Evolutionary conservation across 495 filamentous ascomycete species (phyloP), one percentile per base, ranked within the genome.

Genomic region (Penicillium manginii): DNA sequence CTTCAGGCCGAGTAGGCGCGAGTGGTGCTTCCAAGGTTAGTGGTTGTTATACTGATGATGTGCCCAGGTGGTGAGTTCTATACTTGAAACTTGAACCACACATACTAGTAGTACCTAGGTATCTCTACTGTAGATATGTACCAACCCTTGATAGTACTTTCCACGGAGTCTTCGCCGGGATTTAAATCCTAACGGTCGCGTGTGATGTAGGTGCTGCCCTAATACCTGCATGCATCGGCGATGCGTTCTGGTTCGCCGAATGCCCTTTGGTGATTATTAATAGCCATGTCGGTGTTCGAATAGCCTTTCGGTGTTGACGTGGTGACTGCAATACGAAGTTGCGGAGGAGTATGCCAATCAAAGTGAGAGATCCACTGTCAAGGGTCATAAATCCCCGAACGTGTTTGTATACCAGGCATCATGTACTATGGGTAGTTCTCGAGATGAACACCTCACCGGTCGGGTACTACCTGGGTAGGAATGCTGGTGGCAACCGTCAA

Each of bases 131-230:
- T 39, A 39, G 12, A 12, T 39, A 39, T n/a, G 15, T 39, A 39
- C 6, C 15, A 39, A n/a, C 35, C 11, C 8, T 43, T 17, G 4
- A 43, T 18, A 43, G n/a, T n/a, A n/a, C n/a, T n/a, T 9, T 18
- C 40, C 7, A 43, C 42, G 50, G 53, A 47, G 11, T 14, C 19
- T 18, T 26, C 32, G n/a, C 23, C 37, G 26, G n/a, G 37, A 18
- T 50, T 32, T 21, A 4, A 35, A 55, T 47, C 32, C 19, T 45
- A 49, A 50, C 54, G 17, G 33, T 49, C 46, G 42, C 53, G 2
- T 49, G 52, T 15, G 14, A 35, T 33, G 35, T 12, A 37, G 5
- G 40, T 43, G 45, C 12, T 26, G 45, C 45, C 21, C 21, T 29
- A 14, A 19, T 33, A 23, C 35, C 21, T 35, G 50, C 45, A 47